Percentiles rank a stretch among this genome's conserved stretches.
phyloP scores from a whole-genome alignment of 2,329 filamentous ascomycete genomes.

The Xylariaceae sp. region DNA sequence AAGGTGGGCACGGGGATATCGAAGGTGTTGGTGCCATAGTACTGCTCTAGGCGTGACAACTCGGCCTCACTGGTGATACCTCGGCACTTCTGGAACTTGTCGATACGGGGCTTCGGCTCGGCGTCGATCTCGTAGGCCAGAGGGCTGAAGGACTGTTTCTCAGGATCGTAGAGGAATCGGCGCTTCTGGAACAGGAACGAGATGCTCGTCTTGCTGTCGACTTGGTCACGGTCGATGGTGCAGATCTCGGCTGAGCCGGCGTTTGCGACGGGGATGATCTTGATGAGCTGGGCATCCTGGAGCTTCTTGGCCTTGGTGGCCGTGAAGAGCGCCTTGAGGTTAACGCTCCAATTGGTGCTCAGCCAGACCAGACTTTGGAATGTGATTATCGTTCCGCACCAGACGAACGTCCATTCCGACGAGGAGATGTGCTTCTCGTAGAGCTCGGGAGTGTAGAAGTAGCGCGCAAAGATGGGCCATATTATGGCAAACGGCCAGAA shows the following conservation, averaged over 20 bases:
- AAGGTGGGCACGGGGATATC: slow-evolving; percentile 97
- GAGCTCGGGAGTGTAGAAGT: slow-evolving; percentile 75
- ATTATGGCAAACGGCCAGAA: slow-evolving; percentile 87
- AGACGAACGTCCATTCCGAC: slow-evolving; percentile 98
- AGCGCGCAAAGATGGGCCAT: slow-evolving; percentile 87
- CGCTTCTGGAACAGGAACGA: slow-evolving; percentile 98
- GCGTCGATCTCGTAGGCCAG: slow-evolving; percentile 77
- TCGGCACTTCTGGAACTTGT: slow-evolving; percentile 70
- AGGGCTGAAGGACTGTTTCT: slow-evolving; percentile 70
- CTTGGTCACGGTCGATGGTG: slow-evolving; percentile 67
- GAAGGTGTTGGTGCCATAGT: slow-evolving; percentile 95
- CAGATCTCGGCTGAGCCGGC: slow-evolving; percentile 88
- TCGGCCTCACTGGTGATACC: slow-evolving; percentile 72
- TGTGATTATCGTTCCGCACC: slow-evolving; percentile 81
- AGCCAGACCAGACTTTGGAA: slow-evolving; percentile 86
- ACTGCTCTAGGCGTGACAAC: slow-evolving; percentile 73
- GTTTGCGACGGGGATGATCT: slow-evolving; percentile 84
- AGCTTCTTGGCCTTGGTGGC: slow-evolving; percentile 65
- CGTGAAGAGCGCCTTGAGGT: slow-evolving; percentile 76
- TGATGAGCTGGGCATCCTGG: slow-evolving; percentile 76
- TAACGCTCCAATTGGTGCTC: slow-evolving; percentile 96
- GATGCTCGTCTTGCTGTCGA: slow-evolving; percentile 66
- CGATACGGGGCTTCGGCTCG: slow-evolving; percentile 75
- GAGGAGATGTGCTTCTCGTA: slow-evolving; percentile 89
- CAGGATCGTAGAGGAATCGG: slow-evolving; percentile 77